A percentile compares a stretch with the other conserved stretches of the same genome.
Conservation (phyloP, 495 filamentous ascomycete species). For the Penicillium egyptiacum region DNA sequence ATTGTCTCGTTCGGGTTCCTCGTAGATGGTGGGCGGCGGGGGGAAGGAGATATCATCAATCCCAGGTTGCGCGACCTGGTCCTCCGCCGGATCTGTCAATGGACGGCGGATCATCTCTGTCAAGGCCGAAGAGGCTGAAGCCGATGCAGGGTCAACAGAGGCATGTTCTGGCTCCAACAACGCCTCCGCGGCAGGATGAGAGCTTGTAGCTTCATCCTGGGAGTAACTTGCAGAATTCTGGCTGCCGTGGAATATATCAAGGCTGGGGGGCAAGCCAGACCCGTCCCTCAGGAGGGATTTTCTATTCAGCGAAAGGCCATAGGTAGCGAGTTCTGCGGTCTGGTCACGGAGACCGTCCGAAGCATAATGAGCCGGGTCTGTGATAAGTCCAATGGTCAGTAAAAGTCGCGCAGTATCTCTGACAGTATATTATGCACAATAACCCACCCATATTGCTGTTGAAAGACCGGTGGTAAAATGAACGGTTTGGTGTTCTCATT, state of each 20-base stretch:
- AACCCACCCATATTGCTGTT: slow-evolving; percentile 61
- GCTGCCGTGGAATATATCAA: slow-evolving; percentile 38
- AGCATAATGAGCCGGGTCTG: slow-evolving; percentile 71
- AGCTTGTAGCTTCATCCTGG: slow-evolving; percentile 20
- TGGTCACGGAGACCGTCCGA: slow-evolving; percentile 79
- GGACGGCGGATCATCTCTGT: slow-evolving; percentile 63
- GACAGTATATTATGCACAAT: slow-evolving; percentile 5
- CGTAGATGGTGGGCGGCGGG: slow-evolving; percentile 20
- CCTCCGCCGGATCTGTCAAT: slow-evolving; percentile 35
- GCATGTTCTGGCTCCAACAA: slow-evolving; percentile 13
- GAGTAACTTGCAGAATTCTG: slow-evolving; percentile 10
- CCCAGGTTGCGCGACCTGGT: slow-evolving; percentile 21
- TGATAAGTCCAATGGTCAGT: slow-evolving; percentile 35
- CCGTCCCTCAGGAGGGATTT: slow-evolving; percentile 37
- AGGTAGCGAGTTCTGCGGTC: slow-evolving; percentile 85
- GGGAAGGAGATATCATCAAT: slow-evolving; percentile 22
- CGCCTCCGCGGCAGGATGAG: slow-evolving; percentile 13
- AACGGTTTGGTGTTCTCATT: slow-evolving; percentile 70
- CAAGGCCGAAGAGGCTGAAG: slow-evolving; percentile 53
- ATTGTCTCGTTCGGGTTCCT: slow-evolving; percentile 27
- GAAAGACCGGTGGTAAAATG: slow-evolving; percentile 74
- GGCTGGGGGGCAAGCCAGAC: slow-evolving; percentile 32
- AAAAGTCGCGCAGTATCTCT: slow-evolving; percentile 14
- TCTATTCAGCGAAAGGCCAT: slow-evolving; percentile 63
- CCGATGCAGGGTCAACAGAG: slow-evolving; percentile 12